Evolutionary conservation across 2,329 filamentous ascomycete genomes (phyloP).

Genomic region (Neonectria faginata): DNA sequence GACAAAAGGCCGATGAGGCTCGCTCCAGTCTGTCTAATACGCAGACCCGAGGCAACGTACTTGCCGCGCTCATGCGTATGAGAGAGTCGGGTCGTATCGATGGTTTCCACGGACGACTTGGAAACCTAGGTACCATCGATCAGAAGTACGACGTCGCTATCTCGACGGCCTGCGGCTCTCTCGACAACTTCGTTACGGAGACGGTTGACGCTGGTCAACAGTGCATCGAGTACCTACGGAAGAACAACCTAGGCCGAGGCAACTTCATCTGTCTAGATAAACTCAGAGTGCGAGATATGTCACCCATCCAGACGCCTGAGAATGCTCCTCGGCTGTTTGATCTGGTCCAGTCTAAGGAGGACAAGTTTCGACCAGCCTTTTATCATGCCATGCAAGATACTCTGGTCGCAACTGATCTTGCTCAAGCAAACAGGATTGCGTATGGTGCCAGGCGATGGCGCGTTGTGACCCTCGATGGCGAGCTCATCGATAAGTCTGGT

Average conservation of each 20-base stretch:
- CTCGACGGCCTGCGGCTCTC: conserved; percentile 89
- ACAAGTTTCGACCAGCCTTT: conserved; percentile 89
- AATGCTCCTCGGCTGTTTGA: conserved; percentile 94
- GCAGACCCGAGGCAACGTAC: conserved; percentile 92
- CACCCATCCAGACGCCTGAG: conserved; percentile 87
- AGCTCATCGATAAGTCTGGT: conserved; percentile 97
- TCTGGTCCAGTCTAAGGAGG: conserved; percentile 87
- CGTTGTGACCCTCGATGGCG: conserved; percentile 93
- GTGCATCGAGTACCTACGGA: conserved; percentile 96
- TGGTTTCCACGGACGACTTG: conserved; percentile 94
- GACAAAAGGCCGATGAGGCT: conserved; percentile 96
- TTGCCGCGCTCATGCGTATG: conserved; percentile 91
- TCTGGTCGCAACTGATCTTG: conserved; percentile 88
- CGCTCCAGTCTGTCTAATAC: conserved; percentile 89
- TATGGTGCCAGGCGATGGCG: conserved; percentile 95
- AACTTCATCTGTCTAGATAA: conserved; percentile 98
- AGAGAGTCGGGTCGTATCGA: conserved; percentile 97
- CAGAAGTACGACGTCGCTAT: conserved; percentile 97
- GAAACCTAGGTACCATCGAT: conserved; percentile 94
- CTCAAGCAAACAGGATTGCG: conserved; percentile 97
- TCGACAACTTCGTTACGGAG: conserved; percentile 97
- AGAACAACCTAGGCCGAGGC: conserved; percentile 95
- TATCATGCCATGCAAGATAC: conserved; percentile 97
- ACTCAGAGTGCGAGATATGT: conserved; percentile 81
- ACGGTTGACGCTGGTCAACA: conserved; percentile 96